Conservation (phyloP, 1,284 basidiomycete genomes). For the Butyriboletus appendiculatus region DNA sequence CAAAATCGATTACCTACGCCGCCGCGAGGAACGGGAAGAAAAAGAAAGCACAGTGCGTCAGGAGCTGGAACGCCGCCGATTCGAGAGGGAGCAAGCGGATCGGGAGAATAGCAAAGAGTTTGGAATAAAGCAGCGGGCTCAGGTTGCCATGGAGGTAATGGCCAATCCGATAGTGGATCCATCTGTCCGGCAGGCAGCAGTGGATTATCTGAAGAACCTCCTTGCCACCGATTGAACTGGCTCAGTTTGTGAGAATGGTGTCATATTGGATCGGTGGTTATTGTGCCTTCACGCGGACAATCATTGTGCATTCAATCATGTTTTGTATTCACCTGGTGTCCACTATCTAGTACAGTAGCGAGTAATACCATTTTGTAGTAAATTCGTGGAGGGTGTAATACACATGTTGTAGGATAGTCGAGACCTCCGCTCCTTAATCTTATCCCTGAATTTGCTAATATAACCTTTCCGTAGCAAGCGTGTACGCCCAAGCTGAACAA, state of each 20-base stretch:
- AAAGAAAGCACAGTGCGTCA: conserved; percentile 49
- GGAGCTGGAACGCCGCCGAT: conserved; percentile 47
- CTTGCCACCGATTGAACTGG: conserved; percentile 39
- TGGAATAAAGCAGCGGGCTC: conserved; percentile 58
- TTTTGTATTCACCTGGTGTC: conserved; percentile 6
- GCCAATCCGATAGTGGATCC: conserved; percentile 54
- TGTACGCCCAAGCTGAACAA: neutral
- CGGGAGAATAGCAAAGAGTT: conserved; percentile 53
- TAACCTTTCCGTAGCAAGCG: too few species aligned
- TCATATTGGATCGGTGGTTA: conserved; percentile 2
- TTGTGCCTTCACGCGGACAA: conserved; percentile 7
- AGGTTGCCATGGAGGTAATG: conserved; percentile 62
- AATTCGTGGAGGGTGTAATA: neutral
- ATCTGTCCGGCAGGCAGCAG: conserved; percentile 61
- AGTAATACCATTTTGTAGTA: conserved; percentile 16
- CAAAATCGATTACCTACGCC: conserved; percentile 63
- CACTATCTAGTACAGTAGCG: conserved; percentile 7
- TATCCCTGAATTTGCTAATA: too few species aligned
- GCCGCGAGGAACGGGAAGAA: conserved; percentile 63
- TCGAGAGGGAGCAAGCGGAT: conserved; percentile 52
- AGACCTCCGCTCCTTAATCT: too few species aligned
- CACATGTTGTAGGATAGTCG: too few species aligned
- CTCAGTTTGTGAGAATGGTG: conserved; percentile 18
- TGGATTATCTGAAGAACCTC: conserved; percentile 68
- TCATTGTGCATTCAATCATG: conserved; percentile 14